Base-by-base conservation (phyloP, 2,329 filamentous ascomycete species). In the Penicillium sp. region DNA sequence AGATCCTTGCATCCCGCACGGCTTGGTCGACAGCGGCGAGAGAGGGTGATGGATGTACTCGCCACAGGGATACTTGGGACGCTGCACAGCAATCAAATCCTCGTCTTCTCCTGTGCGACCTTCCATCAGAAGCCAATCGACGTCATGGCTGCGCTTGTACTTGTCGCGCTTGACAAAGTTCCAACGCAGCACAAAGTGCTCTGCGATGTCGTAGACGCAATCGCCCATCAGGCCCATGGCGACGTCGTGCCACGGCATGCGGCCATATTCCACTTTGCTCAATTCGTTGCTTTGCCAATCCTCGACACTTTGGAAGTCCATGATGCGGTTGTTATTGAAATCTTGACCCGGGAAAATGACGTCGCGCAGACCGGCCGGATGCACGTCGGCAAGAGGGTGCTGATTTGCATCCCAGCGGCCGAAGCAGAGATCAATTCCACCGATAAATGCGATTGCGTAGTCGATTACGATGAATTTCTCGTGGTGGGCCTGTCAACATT, bases 191-290 rank as follows among this genome's bases (percentile, higher is more conserved):
- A 94, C 80, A 53, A 96, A 98, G 60, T 96, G 89, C 65, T 95
- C 89, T 0, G 89, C 89, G 52, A 98, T 92, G 56, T 96, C 90
- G 59, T 90, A 88, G 8, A 95, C 85, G 48, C 82, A 85, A 12
- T 89, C 86, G 0, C 92, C 90, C 41, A 92, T 77, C n/a, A 95
- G 53, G 9, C 84, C 88, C 84, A 96, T 93, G 7, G 85, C 76
- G 2, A 95, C 88, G 60, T 98, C 92, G 59, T 96, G 89, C 92
- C 92, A 98, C 0, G 90, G 90, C 92, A 98, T 96, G 18, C 92
- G 82, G 6, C 89, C 89, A 54, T 82, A 93, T 32, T 95, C 86
- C 2, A 84, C 80, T 66, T 96, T 96, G 62, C 81, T 87, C 11
- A 96, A 71, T 60, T 95, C 87, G 50, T 98, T 96, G 33, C 83